Evolutionary conservation across 2,329 filamentous ascomycete genomes (phyloP), one percentile per base, ranked within the genome.

Genomic region (Claviceps monticola): DNA sequence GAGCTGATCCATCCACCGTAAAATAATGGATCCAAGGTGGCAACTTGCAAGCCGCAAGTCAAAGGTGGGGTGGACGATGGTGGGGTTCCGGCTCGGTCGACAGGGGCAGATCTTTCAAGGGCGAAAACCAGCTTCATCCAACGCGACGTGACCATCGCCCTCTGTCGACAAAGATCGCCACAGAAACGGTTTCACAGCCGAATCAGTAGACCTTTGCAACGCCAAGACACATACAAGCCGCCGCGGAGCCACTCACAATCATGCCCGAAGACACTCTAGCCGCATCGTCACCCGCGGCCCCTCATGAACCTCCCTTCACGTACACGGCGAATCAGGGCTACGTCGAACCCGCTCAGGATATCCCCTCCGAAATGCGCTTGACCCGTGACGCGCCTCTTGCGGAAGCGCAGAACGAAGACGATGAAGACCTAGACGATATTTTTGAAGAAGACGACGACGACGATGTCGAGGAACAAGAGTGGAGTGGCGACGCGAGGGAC

Each of bases 401-500:
- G 3, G 56, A 56, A 47, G 59, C 57, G 19, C 57, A 66, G 46
- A 66, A 71, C 38, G 57, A 60, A 4, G 56, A 61, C 11, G 66
- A 71, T 3, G 62, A 64, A 34, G 67, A 72, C 50, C 55, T 70
- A 11, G 67, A 72, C 48, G 71, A 73, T 41, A 66, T 71, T 17
- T 70, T 67, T 43, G 64, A 56, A 11, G 57, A 59, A 14, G 66
- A 75, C 42, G 57, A 59, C 16, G 71, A 80, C 38, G 71, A 80
- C 37, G 80, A 83, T 9, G 73, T 82, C 44, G 79, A 82, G 53
- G 79, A 82, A 54, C 78, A 86, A 55, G 80, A 80, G 23, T 80
- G 79, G 60, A 68, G 76, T 17, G 72, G 81, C 48, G 71, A 72
- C 7, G 74, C 79, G 0, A 74, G 77, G 41, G 86, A 95, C 66